Evolutionary conservation across 768 basidiomycete genomes (phyloP).

Genomic region (Lentinula edodes): DNA sequence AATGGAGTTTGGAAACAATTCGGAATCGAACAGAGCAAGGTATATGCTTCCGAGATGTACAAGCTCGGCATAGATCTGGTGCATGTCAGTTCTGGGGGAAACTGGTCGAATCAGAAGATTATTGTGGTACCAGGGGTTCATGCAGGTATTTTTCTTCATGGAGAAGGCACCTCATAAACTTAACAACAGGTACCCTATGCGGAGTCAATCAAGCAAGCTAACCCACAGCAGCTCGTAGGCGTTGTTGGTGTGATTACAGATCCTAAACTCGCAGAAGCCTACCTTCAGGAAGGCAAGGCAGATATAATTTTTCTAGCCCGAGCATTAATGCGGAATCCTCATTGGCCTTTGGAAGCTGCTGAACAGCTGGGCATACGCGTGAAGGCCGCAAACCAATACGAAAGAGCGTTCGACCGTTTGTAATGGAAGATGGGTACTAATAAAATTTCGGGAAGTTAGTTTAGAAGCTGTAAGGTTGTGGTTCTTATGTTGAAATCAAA

Average conservation of each 20-base stretch:
- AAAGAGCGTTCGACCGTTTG: conserved; percentile 42
- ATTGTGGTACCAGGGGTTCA: conserved; percentile 54
- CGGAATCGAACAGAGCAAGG: conserved; percentile 73
- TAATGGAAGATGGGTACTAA: not conserved
- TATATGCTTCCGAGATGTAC: conserved; percentile 49
- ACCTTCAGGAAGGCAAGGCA: conserved; percentile 59
- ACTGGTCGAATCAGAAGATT: conserved; percentile 58
- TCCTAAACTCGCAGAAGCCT: conserved; percentile 45
- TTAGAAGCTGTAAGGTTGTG: no score
- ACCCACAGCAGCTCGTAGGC: conserved; percentile 43
- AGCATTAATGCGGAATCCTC: conserved; percentile 59
- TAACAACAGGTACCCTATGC: conserved; percentile 58
- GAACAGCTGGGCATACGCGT: conserved; percentile 55
- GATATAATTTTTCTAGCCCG: conserved; percentile 68
- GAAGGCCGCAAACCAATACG: conserved; percentile 71
- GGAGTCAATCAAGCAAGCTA: conserved; percentile 53
- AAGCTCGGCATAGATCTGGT: conserved; percentile 71
- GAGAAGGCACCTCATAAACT: not conserved
- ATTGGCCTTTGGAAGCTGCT: conserved; percentile 61
- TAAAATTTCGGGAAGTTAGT: no score
- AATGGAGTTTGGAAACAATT: conserved; percentile 58
- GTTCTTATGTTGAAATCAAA: no score
- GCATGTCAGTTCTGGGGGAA: conserved; percentile 66
- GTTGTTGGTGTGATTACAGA: conserved; percentile 72
- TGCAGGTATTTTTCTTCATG: conserved; percentile 23